Conservation (phyloP, 2,329 filamentous ascomycete species). For the Scolecobasidium constrictum region DNA sequence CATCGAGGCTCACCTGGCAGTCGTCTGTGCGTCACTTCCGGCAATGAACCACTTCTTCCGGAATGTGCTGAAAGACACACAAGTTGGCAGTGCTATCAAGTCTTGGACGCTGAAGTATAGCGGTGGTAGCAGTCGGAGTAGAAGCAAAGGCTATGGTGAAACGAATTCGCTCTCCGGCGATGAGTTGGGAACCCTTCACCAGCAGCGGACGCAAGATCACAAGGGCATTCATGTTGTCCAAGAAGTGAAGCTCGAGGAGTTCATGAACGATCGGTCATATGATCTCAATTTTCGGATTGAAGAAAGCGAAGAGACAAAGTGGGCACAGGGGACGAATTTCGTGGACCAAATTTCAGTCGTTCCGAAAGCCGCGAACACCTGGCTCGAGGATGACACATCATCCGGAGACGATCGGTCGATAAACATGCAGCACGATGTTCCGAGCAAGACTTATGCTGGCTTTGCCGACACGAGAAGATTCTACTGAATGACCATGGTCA, state of each 20-base stretch:
- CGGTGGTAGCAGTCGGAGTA: not conserved
- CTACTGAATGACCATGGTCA: not conserved
- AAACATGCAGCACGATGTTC: not conserved
- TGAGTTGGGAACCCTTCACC: not conserved
- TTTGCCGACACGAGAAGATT: not conserved
- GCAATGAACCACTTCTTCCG: constrained; percentile 11
- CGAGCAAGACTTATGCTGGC: not conserved
- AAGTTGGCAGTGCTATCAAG: not conserved
- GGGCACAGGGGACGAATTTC: not conserved
- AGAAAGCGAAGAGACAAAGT: not conserved
- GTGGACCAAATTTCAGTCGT: not conserved
- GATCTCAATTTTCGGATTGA: not conserved
- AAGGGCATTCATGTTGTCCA: not conserved
- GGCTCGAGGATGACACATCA: not conserved
- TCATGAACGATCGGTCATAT: not conserved
- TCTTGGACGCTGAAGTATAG: not conserved
- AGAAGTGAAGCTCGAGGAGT: not conserved
- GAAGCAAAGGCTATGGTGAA: not conserved
- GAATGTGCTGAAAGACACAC: constrained; percentile 4
- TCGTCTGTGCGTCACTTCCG: constrained; percentile 9
- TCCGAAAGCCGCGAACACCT: not conserved
- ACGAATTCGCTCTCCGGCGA: not conserved
- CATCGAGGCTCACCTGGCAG: constrained; percentile 7
- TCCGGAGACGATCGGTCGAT: not conserved
- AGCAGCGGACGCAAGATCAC: not conserved